phyloP scores from a whole-genome alignment of 2,329 filamentous ascomycete species.

The Colletotrichum tanaceti region DNA sequence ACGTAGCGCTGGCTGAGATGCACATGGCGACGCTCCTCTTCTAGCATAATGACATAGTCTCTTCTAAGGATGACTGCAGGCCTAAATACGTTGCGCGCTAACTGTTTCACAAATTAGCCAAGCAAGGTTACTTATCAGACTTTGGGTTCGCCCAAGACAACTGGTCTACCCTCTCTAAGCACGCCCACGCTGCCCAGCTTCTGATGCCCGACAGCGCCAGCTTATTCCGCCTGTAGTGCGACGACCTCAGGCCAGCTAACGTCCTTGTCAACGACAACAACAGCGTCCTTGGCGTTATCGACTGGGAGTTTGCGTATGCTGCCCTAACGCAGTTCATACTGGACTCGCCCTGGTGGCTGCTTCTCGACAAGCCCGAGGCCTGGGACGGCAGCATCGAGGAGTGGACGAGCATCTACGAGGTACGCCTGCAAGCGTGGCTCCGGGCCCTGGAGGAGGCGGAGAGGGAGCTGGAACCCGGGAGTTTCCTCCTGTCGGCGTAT shows the following conservation, averaged over 20 bases:
- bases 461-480: background rate
- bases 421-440: conserved; percentile 50
- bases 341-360: conserved; percentile 55
- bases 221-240: conserved; percentile 47
- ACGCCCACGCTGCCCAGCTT: too few species aligned
- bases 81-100: conserved; percentile 49
- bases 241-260: conserved; percentile 50
- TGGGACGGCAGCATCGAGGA: conserved; percentile 48
- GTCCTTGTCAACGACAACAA: conserved; percentile 45
- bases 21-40: conserved; percentile 51
- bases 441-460: conserved; percentile 49
- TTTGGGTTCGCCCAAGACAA: conserved; percentile 22
- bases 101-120: conserved; percentile 22
- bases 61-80: conserved; percentile 48
- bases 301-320: conserved; percentile 24
- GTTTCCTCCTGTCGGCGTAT: conserved; percentile 45
- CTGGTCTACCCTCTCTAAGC: conserved; percentile 12
- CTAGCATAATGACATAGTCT: conserved; percentile 52
- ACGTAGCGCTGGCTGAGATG: conserved; percentile 51
- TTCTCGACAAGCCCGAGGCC: conserved; percentile 48
- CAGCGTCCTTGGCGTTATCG: conserved; percentile 47
- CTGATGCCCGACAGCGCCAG: background rate
- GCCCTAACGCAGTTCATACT: conserved; percentile 44
- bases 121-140: background rate
- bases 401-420: conserved; percentile 50